These are phyloP conservation scores for Cercis canadensis DNA, from an alignment of 306 rosid species.

Conservation along the genomic window DNA sequence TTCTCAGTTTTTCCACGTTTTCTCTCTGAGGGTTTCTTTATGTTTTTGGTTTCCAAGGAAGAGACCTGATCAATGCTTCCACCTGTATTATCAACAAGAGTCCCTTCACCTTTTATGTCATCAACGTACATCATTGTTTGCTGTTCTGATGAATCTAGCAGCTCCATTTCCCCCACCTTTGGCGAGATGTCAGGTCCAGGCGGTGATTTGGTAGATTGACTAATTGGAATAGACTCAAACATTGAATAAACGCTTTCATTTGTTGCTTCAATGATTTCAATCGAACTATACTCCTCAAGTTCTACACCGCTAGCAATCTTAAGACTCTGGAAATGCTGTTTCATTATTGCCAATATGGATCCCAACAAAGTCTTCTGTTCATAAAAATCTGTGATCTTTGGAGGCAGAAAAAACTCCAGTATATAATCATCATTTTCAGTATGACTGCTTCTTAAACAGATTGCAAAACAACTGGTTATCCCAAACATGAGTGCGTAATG, in stretches of 20 bases:
- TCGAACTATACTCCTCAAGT: constrained; percentile 52
- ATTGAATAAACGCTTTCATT: constrained; percentile 53
- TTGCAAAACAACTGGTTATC: constrained; percentile 69
- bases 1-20: constrained; percentile 94
- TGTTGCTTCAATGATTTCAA: constrained; percentile 68
- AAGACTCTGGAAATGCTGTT: constrained; percentile 74
- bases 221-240: constrained; percentile 55
- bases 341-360: constrained; percentile 72
- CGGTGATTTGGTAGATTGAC: constrained; percentile 42
- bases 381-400: constrained; percentile 43
- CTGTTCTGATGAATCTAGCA: constrained; percentile 45
- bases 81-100: constrained; percentile 34
- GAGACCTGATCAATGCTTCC: constrained; percentile 47
- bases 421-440: constrained; percentile 85
- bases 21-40: constrained; percentile 64
- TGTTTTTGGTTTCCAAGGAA: constrained; percentile 50
- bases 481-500: constrained; percentile 89
- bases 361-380: constrained; percentile 68
- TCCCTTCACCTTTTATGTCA: constrained; percentile 44
- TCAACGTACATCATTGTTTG: constrained; percentile 30
- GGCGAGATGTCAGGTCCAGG: constrained; percentile 43
- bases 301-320: constrained; percentile 74
- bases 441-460: constrained; percentile 74
- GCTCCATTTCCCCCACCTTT: constrained; percentile 48
- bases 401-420: constrained; percentile 83